Evolutionary conservation across 805 yeast genomes (phyloP), one percentile per base, ranked within the genome.

Genomic region (Novakomyces olei): DNA sequence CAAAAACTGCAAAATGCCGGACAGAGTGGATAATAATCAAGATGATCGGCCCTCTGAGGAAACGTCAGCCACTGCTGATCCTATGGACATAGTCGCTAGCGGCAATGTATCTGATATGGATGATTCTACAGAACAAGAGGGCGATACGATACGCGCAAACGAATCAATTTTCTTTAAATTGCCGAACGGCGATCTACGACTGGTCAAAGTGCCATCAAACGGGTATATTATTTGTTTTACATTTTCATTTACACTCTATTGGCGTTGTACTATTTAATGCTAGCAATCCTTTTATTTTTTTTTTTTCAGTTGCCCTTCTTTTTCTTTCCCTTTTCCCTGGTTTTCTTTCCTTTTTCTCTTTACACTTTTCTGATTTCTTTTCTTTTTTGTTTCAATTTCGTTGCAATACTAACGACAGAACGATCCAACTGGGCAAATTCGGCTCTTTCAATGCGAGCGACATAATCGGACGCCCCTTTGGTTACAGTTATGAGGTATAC

Each of bases 401-500:
- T 75, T n/a, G 68, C 72, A 42, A 55, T 83, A 37, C 63, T 60
- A 32, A 61, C 66, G 3, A 65, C 20, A 69, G 72, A 0, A 49
- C 64, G 7, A 63, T 88, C 14, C 67, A 69, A 35, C 60, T 88
- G 40, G 98, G 98, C 2, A 85, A 88, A 49, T 88, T 85, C 52
- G 99, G 99, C 14, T 60, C 74, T 0, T 88, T 88, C 49, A 55
- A 63, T 19, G 79, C 75, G 2, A 68, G 72, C 39, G 74, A 67
- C 33, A 63, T 85, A 8, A 50, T 85, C 26, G 95, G 94, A 2
- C 72, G 61, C 44, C 75, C 81, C 4, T 76, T 67, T 45, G 98
- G 96, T 1, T 85, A 78, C 42, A 69, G 92, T 1, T 88, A 83
- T 54, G 95, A 85, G 46, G 74, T 85, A 28, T 46, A 61, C 19